phyloP scores from a whole-genome alignment of 768 basidiomycete species.

The Imleria badia region DNA sequence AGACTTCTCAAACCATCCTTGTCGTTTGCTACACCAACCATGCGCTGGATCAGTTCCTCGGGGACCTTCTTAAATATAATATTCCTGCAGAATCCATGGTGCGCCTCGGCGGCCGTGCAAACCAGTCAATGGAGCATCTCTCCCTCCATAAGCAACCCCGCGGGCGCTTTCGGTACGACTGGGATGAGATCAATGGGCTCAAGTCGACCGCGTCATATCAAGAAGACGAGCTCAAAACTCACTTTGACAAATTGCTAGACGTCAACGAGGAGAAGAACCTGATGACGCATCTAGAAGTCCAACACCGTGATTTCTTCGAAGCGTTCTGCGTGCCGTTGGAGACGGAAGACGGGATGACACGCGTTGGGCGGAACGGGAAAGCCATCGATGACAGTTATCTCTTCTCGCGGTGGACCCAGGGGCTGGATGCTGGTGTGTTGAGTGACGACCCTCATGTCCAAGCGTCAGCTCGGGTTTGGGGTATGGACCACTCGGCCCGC shows the following conservation, averaged over 20 bases:
- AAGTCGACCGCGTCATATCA: conserved; percentile 34
- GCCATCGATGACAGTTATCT: conserved; percentile 41
- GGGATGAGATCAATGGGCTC: conserved; percentile 16
- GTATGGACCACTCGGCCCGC: conserved; percentile 32
- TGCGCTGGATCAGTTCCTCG: conserved; percentile 67
- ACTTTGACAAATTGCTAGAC: conserved; percentile 11
- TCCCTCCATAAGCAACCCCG: conserved; percentile 32
- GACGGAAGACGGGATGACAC: conserved; percentile 42
- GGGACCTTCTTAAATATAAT: conserved; percentile 55
- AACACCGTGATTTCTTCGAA: conserved; percentile 40
- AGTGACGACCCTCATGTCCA: conserved; percentile 24
- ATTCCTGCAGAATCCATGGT: conserved; percentile 51
- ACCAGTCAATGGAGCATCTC: conserved; percentile 43
- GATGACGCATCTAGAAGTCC: conserved; percentile 45
- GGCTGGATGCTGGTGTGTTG: conserved; percentile 46
- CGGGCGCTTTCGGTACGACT: not conserved
- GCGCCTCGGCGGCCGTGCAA: conserved; percentile 58
- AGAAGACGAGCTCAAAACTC: conserved; percentile 26
- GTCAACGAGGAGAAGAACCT: conserved; percentile 27
- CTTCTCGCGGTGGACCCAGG: conserved; percentile 46
- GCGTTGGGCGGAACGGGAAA: conserved; percentile 43
- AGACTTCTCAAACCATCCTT: conserved; percentile 47
- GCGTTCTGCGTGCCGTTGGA: conserved; percentile 43
- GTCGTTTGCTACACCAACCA: conserved; percentile 75
- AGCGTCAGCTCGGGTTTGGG: conserved; percentile 39